Percentiles rank a stretch among this genome's conserved stretches.
Conservation (phyloP, 176 grass and related monocot genomes). For the Cocos nucifera region DNA sequence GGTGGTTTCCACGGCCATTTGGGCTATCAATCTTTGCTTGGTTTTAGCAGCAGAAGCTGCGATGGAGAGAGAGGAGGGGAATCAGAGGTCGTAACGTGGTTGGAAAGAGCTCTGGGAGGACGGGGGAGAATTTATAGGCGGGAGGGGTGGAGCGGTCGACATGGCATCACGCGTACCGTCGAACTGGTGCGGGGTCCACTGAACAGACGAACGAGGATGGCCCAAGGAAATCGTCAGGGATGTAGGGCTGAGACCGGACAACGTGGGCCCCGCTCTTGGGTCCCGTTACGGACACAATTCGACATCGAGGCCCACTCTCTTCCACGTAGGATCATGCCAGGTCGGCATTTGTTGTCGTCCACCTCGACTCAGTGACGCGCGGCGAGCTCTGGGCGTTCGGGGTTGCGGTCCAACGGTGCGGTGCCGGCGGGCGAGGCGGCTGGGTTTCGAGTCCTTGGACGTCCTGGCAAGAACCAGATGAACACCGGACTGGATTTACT, state of each 20-base stretch:
- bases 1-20: no score
- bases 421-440: not conserved
- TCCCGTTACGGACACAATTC: conserved; percentile 32
- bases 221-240: conserved; percentile 12
- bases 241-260: conserved; percentile 32
- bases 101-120: not conserved
- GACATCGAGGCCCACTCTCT: conserved; percentile 31
- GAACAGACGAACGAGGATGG: not conserved
- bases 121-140: conserved; percentile 2
- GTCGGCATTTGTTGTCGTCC: conserved; percentile 11
- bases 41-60: not conserved
- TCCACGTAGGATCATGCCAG: conserved; percentile 15
- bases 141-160: not conserved
- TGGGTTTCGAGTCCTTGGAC: not conserved
- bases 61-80: no score
- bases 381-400: conserved; percentile 13
- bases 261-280: conserved; percentile 39
- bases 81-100: no score
- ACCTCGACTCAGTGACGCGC: not conserved
- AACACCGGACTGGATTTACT: not conserved
- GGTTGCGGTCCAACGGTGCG: not conserved
- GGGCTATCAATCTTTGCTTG: no score
- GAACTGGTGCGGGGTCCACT: not conserved
- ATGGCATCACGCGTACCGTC: not conserved
- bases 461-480: not conserved